Conservation (phyloP, 1,284 basidiomycete species). For the Cryptococcus floricola region DNA sequence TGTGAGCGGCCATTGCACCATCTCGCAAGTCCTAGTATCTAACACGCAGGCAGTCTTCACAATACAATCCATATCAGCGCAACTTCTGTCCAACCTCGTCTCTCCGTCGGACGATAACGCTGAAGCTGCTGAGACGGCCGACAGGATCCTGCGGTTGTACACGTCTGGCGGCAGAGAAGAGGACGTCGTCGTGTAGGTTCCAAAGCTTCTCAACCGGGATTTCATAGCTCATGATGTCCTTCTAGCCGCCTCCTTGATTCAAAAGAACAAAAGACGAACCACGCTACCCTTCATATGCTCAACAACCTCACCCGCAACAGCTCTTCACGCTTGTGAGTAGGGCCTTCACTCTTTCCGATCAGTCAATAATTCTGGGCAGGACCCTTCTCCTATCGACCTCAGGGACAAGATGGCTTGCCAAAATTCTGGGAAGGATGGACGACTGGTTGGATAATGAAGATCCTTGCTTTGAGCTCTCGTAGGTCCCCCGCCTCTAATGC, state of each 20-base stretch:
- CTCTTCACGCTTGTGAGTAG: slow-evolving; percentile 57
- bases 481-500: slow-evolving; percentile 16
- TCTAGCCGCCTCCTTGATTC: slow-evolving; percentile 67
- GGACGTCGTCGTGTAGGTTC: slow-evolving; percentile 64
- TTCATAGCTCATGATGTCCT: background rate
- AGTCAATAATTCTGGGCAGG: background rate
- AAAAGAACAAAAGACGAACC: slow-evolving; percentile 60
- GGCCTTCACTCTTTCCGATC: background rate
- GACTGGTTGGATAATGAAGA: slow-evolving; percentile 63
- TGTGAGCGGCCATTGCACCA: slow-evolving; percentile 23
- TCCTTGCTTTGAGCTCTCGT: slow-evolving; percentile 71
- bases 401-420: slow-evolving; percentile 30
- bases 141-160: slow-evolving; percentile 24
- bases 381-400: slow-evolving; percentile 14
- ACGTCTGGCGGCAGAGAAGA: slow-evolving; percentile 37
- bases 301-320: slow-evolving; percentile 65
- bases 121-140: slow-evolving; percentile 15
- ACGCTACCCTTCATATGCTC: slow-evolving; percentile 65
- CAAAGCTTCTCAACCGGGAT: background rate
- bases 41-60: slow-evolving; percentile 23
- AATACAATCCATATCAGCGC: slow-evolving; percentile 34
- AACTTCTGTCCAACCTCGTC: slow-evolving; percentile 44
- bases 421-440: slow-evolving; percentile 59
- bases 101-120: slow-evolving; percentile 25
- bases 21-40: background rate